Evolutionary conservation across 345 rosid species (phyloP).

Genomic region (Eucalyptus erythrocorys): DNA sequence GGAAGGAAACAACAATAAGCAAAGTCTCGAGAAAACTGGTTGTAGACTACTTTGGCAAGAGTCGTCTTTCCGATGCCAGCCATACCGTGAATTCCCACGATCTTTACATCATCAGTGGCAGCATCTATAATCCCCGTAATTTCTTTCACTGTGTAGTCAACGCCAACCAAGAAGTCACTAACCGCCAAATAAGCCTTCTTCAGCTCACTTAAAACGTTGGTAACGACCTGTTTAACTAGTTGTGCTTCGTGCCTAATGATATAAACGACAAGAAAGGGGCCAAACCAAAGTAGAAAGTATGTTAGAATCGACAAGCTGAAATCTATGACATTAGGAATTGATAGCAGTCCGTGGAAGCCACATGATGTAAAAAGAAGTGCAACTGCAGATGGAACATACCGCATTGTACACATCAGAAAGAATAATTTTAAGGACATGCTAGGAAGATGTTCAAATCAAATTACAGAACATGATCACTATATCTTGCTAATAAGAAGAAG

Average conservation of each 20-base stretch:
- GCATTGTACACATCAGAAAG: not conserved
- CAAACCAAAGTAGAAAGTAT: not conserved
- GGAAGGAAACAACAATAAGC: not conserved
- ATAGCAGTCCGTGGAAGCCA: not conserved
- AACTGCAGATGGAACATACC: not conserved
- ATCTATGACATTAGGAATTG: not conserved
- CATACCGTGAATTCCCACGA: not conserved
- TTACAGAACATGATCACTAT: not conserved
- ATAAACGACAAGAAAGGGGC: not conserved
- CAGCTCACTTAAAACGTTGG: not conserved
- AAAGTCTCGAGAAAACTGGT: not conserved
- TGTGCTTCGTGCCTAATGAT: not conserved
- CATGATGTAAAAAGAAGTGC: not conserved
- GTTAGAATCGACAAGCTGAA: not conserved
- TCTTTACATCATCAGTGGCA: not conserved
- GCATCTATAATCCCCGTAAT: not conserved
- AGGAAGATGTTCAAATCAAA: not conserved
- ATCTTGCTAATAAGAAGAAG: not conserved
- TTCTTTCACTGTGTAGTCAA: not conserved
- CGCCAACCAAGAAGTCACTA: not conserved
- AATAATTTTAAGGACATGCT: not conserved
- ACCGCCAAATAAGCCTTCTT: not conserved
- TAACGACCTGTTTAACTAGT: not conserved
- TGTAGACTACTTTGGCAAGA: not conserved
- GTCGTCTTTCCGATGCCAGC: not conserved